Percentiles rank a stretch among this genome's conserved stretches.
Conservation (phyloP, 345 rosid genomes). For the Erodium maritimum region DNA sequence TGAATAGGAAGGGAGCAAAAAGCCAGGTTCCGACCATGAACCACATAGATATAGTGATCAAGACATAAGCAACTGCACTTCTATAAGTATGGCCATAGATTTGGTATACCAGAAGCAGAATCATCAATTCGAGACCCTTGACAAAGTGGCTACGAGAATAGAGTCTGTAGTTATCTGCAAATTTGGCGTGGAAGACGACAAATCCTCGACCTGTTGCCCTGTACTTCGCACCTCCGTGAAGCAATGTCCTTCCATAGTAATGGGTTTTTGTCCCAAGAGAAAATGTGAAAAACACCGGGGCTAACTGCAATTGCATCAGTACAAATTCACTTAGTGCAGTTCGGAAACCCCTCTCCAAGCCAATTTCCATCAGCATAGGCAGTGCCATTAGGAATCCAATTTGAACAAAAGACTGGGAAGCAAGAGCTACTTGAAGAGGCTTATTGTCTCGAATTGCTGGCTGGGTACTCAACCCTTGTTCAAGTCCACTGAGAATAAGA, state of each 20-base stretch:
- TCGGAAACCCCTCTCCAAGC: conserved; percentile 56
- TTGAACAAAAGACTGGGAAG: conserved; percentile 62
- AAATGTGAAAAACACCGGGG: conserved; percentile 61
- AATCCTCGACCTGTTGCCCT: conserved; percentile 90
- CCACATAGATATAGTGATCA: conserved; percentile 51
- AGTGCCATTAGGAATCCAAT: conserved; percentile 52
- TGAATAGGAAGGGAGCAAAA: conserved; percentile 59
- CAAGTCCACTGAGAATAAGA: conserved; percentile 52
- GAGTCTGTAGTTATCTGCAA: conserved; percentile 62
- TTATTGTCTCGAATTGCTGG: conserved; percentile 30
- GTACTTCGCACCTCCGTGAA: conserved; percentile 80
- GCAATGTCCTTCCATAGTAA: conserved; percentile 57
- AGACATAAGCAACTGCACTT: conserved; percentile 30
- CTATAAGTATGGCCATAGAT: conserved; percentile 34
- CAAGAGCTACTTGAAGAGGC: conserved; percentile 51
- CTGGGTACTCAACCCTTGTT: conserved; percentile 28
- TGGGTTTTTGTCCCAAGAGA: conserved; percentile 59
- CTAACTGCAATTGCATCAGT: conserved; percentile 55
- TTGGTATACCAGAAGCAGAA: conserved; percentile 46
- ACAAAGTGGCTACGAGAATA: conserved; percentile 65
- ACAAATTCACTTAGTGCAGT: conserved; percentile 51
- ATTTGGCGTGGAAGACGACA: conserved; percentile 77
- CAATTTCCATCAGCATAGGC: conserved; percentile 75
- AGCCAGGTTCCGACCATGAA: conserved; percentile 56
- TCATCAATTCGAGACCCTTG: conserved; percentile 51